Conservation (phyloP, 805 yeast genomes). For the Isabelozyma rhagii region DNA sequence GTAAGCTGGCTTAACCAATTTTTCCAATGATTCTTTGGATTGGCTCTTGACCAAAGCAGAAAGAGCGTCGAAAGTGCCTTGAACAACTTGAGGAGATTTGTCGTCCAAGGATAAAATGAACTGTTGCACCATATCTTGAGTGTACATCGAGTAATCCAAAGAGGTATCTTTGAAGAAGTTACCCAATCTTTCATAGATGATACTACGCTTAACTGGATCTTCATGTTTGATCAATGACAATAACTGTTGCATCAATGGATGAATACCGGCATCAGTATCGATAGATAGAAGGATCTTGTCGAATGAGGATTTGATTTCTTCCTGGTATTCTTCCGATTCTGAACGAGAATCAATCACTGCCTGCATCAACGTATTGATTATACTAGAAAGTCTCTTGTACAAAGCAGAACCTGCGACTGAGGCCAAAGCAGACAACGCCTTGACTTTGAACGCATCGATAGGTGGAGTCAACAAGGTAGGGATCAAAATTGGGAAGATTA, state of each 20-base stretch:
- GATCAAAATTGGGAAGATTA: conserved; percentile 88
- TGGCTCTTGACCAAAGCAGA: conserved; percentile 65
- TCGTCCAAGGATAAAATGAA: conserved; percentile 75
- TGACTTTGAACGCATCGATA: conserved; percentile 79
- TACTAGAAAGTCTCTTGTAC: conserved; percentile 65
- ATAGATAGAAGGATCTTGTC: conserved; percentile 72
- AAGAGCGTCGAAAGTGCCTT: conserved; percentile 63
- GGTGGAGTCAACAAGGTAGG: conserved; percentile 84
- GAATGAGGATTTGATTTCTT: conserved; percentile 52
- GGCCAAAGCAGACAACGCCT: conserved; percentile 81
- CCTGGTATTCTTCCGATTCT: conserved; percentile 35
- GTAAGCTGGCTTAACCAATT: conserved; percentile 74
- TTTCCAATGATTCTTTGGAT: conserved; percentile 73
- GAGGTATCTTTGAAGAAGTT: conserved; percentile 63
- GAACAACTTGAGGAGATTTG: conserved; percentile 56
- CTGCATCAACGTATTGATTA: conserved; percentile 70
- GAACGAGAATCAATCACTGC: conserved; percentile 42
- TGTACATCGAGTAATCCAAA: conserved; percentile 70
- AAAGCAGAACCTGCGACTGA: conserved; percentile 86
- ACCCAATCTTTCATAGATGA: conserved; percentile 64
- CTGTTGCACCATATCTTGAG: conserved; percentile 69
- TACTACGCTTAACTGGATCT: conserved; percentile 59
- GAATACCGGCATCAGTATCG: conserved; percentile 73
- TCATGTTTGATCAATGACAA: conserved; percentile 76
- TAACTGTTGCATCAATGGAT: conserved; percentile 79